Conservation (phyloP, 805 yeast genomes). For the Candida rishiriensis region DNA sequence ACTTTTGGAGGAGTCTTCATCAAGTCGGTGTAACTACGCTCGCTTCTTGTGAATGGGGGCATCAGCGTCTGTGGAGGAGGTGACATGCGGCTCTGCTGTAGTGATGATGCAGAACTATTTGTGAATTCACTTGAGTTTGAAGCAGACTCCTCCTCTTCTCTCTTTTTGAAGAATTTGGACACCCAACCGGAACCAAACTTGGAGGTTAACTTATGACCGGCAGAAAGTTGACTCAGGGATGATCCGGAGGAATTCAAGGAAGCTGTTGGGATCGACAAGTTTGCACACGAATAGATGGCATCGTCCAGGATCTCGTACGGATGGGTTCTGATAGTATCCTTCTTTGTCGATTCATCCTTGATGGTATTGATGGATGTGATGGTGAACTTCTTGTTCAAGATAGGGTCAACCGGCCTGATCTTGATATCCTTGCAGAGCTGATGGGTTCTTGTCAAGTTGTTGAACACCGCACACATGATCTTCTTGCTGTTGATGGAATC, state of each 20-base stretch:
- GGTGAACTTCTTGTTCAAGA: conserved; percentile 46
- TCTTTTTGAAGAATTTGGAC: conserved; percentile 24
- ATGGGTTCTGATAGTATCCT: conserved; percentile 44
- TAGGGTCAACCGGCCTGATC: conserved; percentile 30
- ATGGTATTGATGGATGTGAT: conserved; percentile 31
- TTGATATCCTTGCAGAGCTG: conserved; percentile 12
- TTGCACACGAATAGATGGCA: conserved; percentile 44
- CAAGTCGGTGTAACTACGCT: conserved; percentile 1
- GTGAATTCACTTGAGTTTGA: background rate
- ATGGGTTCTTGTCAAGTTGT: conserved; percentile 29
- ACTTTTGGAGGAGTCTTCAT: conserved; percentile 14
- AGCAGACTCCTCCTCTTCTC: conserved; percentile 3
- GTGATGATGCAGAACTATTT: background rate
- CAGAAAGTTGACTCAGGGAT: conserved; percentile 5
- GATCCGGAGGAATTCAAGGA: conserved; percentile 7
- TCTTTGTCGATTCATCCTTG: conserved; percentile 10
- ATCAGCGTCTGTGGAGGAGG: background rate
- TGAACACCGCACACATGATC: conserved; percentile 22
- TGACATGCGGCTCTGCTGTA: background rate
- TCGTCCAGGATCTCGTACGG: conserved; percentile 66
- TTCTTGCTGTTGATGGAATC: conserved; percentile 14
- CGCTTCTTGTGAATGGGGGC: background rate
- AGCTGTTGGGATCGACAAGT: conserved; percentile 7
- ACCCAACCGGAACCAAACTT: conserved; percentile 21
- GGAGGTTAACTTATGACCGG: conserved; percentile 7